Conservation (phyloP, 2,329 filamentous ascomycete genomes). For the Venturia aucupariae region DNA sequence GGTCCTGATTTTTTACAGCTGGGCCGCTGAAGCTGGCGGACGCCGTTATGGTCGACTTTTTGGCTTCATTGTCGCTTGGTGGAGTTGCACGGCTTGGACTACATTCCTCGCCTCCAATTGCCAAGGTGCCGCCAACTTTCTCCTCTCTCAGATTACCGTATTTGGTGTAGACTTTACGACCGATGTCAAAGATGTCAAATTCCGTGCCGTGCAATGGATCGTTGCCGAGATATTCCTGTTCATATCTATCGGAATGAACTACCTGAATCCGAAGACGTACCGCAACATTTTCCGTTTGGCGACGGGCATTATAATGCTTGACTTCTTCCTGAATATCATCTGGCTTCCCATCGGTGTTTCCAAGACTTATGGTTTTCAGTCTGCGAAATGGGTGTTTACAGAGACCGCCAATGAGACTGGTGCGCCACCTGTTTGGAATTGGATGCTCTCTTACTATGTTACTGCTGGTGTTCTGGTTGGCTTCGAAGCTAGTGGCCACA, state of each 20-base stretch:
- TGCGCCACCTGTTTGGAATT: constrained; percentile 49
- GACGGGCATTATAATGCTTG: constrained; percentile 43
- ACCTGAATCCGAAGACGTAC: constrained; percentile 32
- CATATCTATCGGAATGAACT: constrained; percentile 25
- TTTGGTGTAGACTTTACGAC: constrained; percentile 48
- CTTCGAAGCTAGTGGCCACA: constrained; percentile 52
- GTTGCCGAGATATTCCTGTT: constrained; percentile 42
- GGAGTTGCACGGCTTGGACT: constrained; percentile 54
- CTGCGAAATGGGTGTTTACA: constrained; percentile 50
- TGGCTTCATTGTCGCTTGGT: constrained; percentile 55
- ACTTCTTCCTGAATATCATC: constrained; percentile 51
- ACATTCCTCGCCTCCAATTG: constrained; percentile 32
- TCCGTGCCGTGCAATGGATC: constrained; percentile 53
- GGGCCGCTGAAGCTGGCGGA: constrained; percentile 52
- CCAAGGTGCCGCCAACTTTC: constrained; percentile 31
- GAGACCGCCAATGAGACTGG: constrained; percentile 46
- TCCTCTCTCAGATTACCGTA: constrained; percentile 44
- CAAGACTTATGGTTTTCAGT: constrained; percentile 49
- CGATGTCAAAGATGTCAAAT: constrained; percentile 44
- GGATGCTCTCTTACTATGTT: constrained; percentile 53
- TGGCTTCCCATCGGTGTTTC: constrained; percentile 51
- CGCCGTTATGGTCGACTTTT: constrained; percentile 46
- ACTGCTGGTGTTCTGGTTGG: constrained; percentile 53
- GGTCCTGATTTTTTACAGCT: constrained; percentile 21
- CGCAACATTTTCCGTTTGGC: constrained; percentile 44